Percentiles rank a stretch among this genome's conserved stretches.
Evolutionary conservation across 495 filamentous ascomycete genomes (phyloP).

Genomic region (Lepidopterella palustris): DNA sequence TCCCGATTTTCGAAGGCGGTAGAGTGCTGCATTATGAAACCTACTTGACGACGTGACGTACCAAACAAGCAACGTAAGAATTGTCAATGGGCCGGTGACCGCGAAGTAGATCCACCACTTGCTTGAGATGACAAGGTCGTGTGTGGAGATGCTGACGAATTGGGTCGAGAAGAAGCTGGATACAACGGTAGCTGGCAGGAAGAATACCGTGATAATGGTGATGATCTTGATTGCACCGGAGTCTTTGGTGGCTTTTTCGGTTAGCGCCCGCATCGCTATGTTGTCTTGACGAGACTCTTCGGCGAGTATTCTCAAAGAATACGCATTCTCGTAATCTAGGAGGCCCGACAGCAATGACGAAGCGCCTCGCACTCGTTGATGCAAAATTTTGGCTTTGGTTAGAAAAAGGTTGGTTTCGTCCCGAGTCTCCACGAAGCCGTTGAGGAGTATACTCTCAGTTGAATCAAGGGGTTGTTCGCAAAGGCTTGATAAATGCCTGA

Average conservation of each 20-base stretch:
- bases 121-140: not conserved
- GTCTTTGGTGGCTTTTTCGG: conserved; percentile 4
- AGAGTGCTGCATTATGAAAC: not conserved
- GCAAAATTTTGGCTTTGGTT: not conserved
- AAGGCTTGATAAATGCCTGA: not conserved
- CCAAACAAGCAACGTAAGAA: not conserved
- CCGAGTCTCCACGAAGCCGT: not conserved
- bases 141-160: not conserved
- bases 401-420: not conserved
- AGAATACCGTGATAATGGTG: not conserved
- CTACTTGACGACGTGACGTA: not conserved
- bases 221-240: conserved; percentile 4
- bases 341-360: not conserved
- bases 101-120: conserved; percentile 4
- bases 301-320: not conserved
- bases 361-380: not conserved
- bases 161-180: conserved; percentile 1
- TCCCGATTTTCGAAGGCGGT: not conserved
- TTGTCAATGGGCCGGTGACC: not conserved
- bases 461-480: not conserved
- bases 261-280: not conserved
- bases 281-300: conserved; percentile 1
- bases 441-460: not conserved
- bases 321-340: conserved; percentile 1
- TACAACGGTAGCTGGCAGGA: not conserved